Base-by-base conservation (phyloP, 1,139 yeast species). In the Meyerozyma guilliermondii region DNA sequence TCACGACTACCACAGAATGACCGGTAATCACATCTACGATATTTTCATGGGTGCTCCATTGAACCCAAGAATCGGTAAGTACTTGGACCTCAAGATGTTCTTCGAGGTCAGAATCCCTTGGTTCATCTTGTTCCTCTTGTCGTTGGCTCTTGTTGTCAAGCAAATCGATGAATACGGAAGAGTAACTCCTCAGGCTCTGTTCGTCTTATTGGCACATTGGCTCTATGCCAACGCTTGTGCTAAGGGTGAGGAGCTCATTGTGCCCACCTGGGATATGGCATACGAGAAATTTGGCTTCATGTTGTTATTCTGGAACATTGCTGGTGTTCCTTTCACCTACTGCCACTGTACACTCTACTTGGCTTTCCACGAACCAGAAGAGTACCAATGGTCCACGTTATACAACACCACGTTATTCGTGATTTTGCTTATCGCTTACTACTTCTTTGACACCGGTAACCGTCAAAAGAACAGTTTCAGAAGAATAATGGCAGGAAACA, bases 261-360 rank as follows among this genome's bases (percentile, higher is more conserved):
- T 91, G 46, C 96, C 98, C 50, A 85, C 96, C 16, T 92, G 98
- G 98, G 98, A 92, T 65, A 91, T 92, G 97, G 97, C 96, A 39
- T 92, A 92, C 65, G 98, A 92, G 65, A 92, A 94, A 68, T 92
- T 92, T 56, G 98, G 98, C 10, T 92, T 94, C 72, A 89, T 92
- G 97, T 80, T 92, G 53, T 81, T 91, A 54, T 92, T 92, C 75
- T 92, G 98, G 98, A 92, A 92, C 70, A 88, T 92, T 65, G 96
- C 98, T 31, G 98, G 98, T 55, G 98, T 92, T 35, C 98, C 98
- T 41, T 92, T 83, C 80, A 92, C 98, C 40, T 92, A 92, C 71
- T 88, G 96, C 66, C 96, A 89, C 63, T 85, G 95, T 64, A 87
- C 96, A 9, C 74, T 92, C 54, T 92, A 69, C 71, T 66, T 92